Evolutionary conservation across 169 alveolate species (phyloP), one percentile per base, ranked within the genome.

Genomic region (Cystoisospora suis): DNA sequence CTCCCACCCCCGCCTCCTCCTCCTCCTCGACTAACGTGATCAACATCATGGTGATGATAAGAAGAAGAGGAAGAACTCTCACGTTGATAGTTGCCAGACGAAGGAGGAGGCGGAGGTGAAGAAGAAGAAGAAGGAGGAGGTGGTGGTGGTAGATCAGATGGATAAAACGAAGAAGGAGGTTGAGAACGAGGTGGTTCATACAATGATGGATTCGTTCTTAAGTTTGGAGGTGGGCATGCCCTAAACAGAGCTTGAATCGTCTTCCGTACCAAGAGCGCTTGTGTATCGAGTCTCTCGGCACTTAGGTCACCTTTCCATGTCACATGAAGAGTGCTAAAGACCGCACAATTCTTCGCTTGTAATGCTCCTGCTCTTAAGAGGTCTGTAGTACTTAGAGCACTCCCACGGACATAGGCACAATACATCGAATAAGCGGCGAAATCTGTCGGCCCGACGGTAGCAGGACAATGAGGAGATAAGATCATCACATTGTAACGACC

Each of bases 351-450:
- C 49, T 47, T 75, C 27, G 88, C 87, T 36, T 42, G 80, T 40
- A 88, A 69, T 40, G 88, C 92, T 38, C 92, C 92, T n/a, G 92
- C 92, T 46, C 92, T 44, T 29, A 88, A 56, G 36, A 88, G 45
- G 44, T 88, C 92, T 34, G 88, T 79, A 40, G 81, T 88, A 53
- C 87, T 47, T 5, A 88, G 81, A 3, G 87, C 92, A 12, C 83
- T 53, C 3, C 92, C 92, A 49, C 92, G 59, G n/a, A 88, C 46
- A 61, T 88, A 47, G 36, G 92, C 92, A 61, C 92, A 88, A 77
- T 77, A 88, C 42, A 61, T 27, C 38, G 83, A 9, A 47, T 72
- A 88, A 70, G 44, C 53, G 32, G 49, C 49, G 23, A 88, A 59
- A 61, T 88, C 92, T 5, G 72, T 7, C 40, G 87, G 92, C 75